phyloP scores from a whole-genome alignment of 371 early-diverging fungal species.

The Chytridiales sp. region DNA sequence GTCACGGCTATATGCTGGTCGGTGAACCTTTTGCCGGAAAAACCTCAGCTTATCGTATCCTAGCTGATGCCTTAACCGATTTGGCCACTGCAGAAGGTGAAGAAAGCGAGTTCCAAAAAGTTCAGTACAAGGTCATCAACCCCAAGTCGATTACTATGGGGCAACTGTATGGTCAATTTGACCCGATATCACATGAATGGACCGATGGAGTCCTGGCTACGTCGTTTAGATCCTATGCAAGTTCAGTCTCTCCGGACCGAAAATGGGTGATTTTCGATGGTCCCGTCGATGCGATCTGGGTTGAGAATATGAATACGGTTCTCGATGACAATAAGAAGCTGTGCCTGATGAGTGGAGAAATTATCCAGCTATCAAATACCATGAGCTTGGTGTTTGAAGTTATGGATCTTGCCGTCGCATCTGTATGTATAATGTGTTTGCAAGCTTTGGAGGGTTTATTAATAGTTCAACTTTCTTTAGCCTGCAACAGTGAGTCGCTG shows the following conservation, averaged over 20 bases:
- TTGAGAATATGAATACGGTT: constrained; percentile 68
- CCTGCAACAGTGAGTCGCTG: constrained; percentile 68
- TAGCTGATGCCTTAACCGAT: constrained; percentile 51
- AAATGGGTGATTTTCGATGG: constrained; percentile 68
- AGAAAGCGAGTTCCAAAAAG: constrained; percentile 42
- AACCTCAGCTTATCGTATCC: constrained; percentile 51
- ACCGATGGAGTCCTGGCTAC: constrained; percentile 60
- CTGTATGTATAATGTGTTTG: constrained; percentile 34
- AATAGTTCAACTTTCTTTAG: constrained; percentile 16
- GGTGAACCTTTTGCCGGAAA: constrained; percentile 60
- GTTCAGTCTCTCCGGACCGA: constrained; percentile 48
- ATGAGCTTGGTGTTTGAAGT: constrained; percentile 65
- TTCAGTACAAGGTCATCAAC: constrained; percentile 51
- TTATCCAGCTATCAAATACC: constrained; percentile 58
- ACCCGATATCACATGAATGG: constrained; percentile 63
- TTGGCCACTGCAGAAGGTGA: constrained; percentile 31
- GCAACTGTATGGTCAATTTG: constrained; percentile 59
- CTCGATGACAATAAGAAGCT: constrained; percentile 63
- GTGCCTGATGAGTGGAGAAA: constrained; percentile 64
- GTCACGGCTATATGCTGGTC: constrained; percentile 63
- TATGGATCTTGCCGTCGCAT: constrained; percentile 56
- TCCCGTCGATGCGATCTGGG: constrained; percentile 61
- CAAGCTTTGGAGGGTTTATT: neutral
- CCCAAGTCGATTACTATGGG: constrained; percentile 62
- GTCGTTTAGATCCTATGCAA: constrained; percentile 47